Base-by-base conservation (phyloP, 441 rosid genomes). In the Syzygium syzygioides region DNA sequence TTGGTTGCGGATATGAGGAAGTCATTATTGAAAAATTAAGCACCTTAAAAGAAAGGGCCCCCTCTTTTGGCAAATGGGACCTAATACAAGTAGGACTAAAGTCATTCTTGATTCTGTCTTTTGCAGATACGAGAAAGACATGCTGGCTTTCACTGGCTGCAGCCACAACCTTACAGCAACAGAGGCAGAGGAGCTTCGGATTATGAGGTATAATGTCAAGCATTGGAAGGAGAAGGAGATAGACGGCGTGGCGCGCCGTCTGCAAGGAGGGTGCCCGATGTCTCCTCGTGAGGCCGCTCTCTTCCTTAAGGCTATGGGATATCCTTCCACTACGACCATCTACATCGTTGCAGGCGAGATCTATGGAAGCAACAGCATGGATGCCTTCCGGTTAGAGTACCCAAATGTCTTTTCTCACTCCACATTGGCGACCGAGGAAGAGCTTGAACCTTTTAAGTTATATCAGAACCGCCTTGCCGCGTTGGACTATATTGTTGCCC, bases 221-320 rank as follows among this genome's bases (percentile, higher is more conserved):
- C 99, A 97, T 79, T 97, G 99, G 99, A 96, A 97, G 93, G 99
- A 96, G 93, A 97, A 97, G 92, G 99, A 97, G 88, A 96, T 97
- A 71, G 95, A 97, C 59, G 91, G 99, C 66, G 57, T 9, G 62
- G 96, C 93, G 84, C 92, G 93, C 37, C 93, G 99, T 41, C 89
- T 94, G 62, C 94, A 94, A 56, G 99, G 99, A 14, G 98, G 99
- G 15, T 97, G 99, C 64, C 99, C 99, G 3, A 95, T 97, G 99
- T 93, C 99, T 37, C 99, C 99, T 1, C 93, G 97, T 93, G 99
- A 97, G 92, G 99, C 99, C 15, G 98, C 98, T 52, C 79, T 94
- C 91, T 96, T 96, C 89, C 95, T 97, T 45, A 96, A 96, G 91
- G 99, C 98, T 45, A 92, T 96, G 97, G 99, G 99, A n/a, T 97